Conservation (phyloP, 2,329 filamentous ascomycete species). For the Nemania diffusa region DNA sequence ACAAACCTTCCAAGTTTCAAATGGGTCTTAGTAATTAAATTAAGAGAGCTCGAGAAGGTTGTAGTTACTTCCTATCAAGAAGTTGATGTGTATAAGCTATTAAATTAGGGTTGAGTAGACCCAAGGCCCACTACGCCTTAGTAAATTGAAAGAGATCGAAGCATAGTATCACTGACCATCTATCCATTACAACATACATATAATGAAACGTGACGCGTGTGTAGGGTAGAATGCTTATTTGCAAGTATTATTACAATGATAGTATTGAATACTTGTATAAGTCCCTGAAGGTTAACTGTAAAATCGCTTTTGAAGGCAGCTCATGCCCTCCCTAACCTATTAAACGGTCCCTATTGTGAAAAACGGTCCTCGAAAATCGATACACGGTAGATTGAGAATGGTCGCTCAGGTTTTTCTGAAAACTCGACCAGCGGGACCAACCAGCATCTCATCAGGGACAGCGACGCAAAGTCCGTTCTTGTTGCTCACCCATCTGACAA, state of each 20-base stretch:
- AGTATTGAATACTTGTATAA: not conserved
- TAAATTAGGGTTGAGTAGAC: not conserved
- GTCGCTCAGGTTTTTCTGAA: constrained; percentile 54
- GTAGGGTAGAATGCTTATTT: not conserved
- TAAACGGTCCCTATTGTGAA: not conserved
- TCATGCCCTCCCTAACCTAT: not conserved
- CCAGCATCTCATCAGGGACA: constrained; percentile 75
- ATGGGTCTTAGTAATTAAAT: not conserved
- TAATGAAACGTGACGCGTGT: not conserved
- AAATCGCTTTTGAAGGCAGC: not conserved
- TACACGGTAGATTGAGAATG: not conserved
- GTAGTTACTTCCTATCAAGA: no score
- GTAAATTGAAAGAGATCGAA: not conserved
- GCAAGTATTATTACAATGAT: not conserved
- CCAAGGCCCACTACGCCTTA: not conserved
- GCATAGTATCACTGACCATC: not conserved
- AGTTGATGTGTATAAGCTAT: not conserved
- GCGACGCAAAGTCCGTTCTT: constrained; percentile 70
- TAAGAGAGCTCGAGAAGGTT: not conserved
- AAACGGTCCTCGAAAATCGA: not conserved
- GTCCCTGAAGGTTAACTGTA: not conserved
- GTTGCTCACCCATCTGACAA: constrained; percentile 77
- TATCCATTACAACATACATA: not conserved
- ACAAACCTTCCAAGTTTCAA: no score
- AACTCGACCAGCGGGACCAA: constrained; percentile 68